Base-by-base conservation (phyloP, 2,329 filamentous ascomycete species). In the Pseudogymnoascus sp. region DNA sequence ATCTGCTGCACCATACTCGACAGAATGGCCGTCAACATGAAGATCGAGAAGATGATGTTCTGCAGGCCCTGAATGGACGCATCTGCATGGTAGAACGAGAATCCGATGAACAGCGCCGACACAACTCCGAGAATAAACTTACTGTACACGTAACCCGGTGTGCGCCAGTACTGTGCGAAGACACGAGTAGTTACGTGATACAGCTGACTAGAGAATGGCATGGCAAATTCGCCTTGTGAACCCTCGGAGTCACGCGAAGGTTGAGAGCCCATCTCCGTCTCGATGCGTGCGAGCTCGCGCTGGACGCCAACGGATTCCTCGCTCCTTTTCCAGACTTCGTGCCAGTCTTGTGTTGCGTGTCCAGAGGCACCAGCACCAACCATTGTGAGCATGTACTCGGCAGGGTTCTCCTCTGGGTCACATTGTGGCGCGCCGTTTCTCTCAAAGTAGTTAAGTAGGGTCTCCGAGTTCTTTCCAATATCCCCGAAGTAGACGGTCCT, bases 401-500 rank as follows among this genome's bases (percentile, higher is more conserved):
- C 90, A 4, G 90, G 90, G 75, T 95, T 96, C 21, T 88, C 88
- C 16, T 85, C 84, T 1, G 79, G 71, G 1, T 86, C 88, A 73
- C 90, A 93, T 33, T 80, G 74, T 19, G 79, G 79, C 0, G 85
- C 88, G 60, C 89, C 86, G 67, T 90, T 84, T 59, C 84, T 81
- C 73, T 91, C 89, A 69, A 96, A 95, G 75, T 95, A 96, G 65
- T 79, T 79, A 2, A 72, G 63, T 1, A 74, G 63, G 24, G 68
- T 72, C 35, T 68, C 61, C 0, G 72, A 73, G 29, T 74, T 70
- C 8, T 70, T 59, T 66, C 90, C 91, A 65, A 95, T 88, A 7
- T 91, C 86, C 62, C 89, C 90, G 72, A 92, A 93, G 78, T 95
- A 95, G 47, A 93, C 88, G 1, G 89, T 92, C 72, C 81, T 84